Evolutionary conservation across 805 yeast species (phyloP), one percentile per base, ranked within the genome.

Genomic region (Starmerella etchellsii): DNA sequence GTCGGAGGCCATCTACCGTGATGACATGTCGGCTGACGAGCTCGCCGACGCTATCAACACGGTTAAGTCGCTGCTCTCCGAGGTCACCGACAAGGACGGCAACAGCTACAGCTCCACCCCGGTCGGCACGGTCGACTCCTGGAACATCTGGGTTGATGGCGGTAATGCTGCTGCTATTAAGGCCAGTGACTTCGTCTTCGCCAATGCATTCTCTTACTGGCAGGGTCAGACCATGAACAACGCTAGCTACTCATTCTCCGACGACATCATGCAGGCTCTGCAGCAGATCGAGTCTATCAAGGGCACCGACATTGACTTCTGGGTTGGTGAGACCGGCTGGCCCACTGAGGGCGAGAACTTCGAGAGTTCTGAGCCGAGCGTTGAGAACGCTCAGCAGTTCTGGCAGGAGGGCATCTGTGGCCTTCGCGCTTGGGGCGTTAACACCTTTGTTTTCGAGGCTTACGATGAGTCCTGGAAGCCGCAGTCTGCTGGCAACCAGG

Each of bases 311-410:
- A 72, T 88, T 55, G 71, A 76, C 43, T 84, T 87, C 71, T 87
- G 88, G 85, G 91, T 85, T 56, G 95, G 96, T 63, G 95, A 87
- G 70, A 85, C 96, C 50, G 95, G 96, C 54, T 85, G 95, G 94
- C 94, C 95, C 61, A 73, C 94, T 26, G 76, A 70, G 5, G 96
- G 96, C 63, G 74, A 83, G 46, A 63, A 67, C 58, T 85, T 64
- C 55, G 84, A 75, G 58, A 44, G 56, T 50, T 66, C 95, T 39
- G 59, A 62, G 23, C 95, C 96, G 55, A 61, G 77, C 54, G 70
- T 74, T 42, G 68, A 58, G 30, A 84, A 84, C 56, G 97, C 97
- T 44, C 67, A 70, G 55, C 61, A 64, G 52, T 88, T 71, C 75
- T 88, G 91, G 94, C 73, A 78, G 62, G 75, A 83, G 55, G 94